Evolutionary conservation across 345 rosid genomes (phyloP).

Genomic region (Abelmoschus esculentus): DNA sequence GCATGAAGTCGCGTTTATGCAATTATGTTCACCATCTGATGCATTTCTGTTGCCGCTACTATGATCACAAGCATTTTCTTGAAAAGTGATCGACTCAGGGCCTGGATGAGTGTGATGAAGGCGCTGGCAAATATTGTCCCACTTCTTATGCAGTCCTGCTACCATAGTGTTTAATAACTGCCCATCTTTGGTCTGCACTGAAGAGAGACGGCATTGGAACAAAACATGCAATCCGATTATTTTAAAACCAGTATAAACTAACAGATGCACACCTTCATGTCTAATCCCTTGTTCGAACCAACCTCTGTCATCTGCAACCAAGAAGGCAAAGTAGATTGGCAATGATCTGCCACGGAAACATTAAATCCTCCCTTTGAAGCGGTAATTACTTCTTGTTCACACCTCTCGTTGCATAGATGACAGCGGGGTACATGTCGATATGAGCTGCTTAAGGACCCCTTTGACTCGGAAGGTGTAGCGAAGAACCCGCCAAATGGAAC

Average conservation of each 20-base stretch:
- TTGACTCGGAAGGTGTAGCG: slow-evolving; percentile 51
- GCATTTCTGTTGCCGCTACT: slow-evolving; percentile 14
- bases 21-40: background rate
- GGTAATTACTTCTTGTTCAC: slow-evolving; percentile 36
- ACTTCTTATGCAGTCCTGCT: slow-evolving; percentile 36
- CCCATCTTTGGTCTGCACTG: slow-evolving; percentile 70
- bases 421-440: slow-evolving; percentile 28
- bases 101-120: slow-evolving; percentile 27
- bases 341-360: slow-evolving; percentile 54
- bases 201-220: slow-evolving; percentile 15
- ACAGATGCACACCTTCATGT: slow-evolving; percentile 38
- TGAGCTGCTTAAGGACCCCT: slow-evolving; percentile 32
- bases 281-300: slow-evolving; percentile 29
- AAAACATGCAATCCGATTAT: too few species aligned
- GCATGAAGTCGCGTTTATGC: slow-evolving; percentile 16
- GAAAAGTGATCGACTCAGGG: slow-evolving; percentile 18
- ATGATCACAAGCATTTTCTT: slow-evolving; percentile 11
- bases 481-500: slow-evolving; percentile 92
- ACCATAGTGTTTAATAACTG: slow-evolving; percentile 25
- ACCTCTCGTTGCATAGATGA: slow-evolving; percentile 35
- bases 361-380: slow-evolving; percentile 30
- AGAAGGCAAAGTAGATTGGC: slow-evolving; percentile 51
- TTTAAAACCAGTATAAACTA: background rate
- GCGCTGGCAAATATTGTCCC: slow-evolving; percentile 37
- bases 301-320: slow-evolving; percentile 66